Base-by-base conservation (phyloP, 805 yeast genomes). In the Candida ipomoeae region DNA sequence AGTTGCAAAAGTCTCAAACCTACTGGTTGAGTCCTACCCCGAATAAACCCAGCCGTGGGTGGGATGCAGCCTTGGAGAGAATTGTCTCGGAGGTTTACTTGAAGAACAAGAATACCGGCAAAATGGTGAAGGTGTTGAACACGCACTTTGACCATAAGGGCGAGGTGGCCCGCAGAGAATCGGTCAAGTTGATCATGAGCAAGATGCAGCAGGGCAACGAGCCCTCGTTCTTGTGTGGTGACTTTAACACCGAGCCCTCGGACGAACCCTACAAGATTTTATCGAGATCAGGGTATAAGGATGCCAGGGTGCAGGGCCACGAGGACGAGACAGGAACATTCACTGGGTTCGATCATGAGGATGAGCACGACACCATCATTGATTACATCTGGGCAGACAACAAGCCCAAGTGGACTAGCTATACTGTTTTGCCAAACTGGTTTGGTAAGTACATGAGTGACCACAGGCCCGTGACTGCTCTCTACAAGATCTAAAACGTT, bases 111-210 rank as follows among this genome's bases (percentile, higher is more conserved):
- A 41, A 53, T 44, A 58, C 59, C 53, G 61, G 62, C 1, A 44
- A 61, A 21, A 54, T 52, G 33, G 51, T 69, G 35, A 71, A 70
- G 49, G 64, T 71, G 31, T 63, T 72, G 58, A 67, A 74, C 48
- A 76, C 73, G 53, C 68, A 80, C 62, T 70, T 71, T 51, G 78
- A 73, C 51, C 78, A 73, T 49, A 53, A 55, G 35, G 78, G 78
- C 3, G 62, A 54, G 14, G 41, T 51, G n/a, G 77, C 77, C 3
- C 57, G 78, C 37, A 55, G 65, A 23, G 56, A 66, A 40, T 67
- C 71, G 49, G 64, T 70, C 21, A 52, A 64, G 47, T 61, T 73
- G 52, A 72, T 73, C 40, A 66, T 63, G 29, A 69, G 74, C 23
- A 74, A 71, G 56, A 77, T 72, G 69, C 57, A 62, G 17, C 60